Conservation (phyloP, 805 yeast genomes). For the Torulaspora indica region DNA sequence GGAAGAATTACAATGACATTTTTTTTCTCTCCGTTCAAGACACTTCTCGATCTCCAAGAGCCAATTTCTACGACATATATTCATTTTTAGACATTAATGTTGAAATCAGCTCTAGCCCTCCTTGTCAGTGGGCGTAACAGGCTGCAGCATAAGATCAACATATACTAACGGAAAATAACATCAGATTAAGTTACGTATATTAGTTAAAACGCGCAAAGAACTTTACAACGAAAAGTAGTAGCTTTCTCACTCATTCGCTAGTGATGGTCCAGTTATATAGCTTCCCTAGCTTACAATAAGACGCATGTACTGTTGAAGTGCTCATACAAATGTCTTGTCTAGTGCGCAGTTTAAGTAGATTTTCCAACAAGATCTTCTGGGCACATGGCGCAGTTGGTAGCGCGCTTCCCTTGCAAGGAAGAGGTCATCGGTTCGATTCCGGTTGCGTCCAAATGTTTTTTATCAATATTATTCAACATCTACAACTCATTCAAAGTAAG, state of each 20-base stretch:
- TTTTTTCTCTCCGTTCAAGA: constrained; percentile 1
- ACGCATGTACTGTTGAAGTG: no score
- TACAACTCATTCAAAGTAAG: neutral
- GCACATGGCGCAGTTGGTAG: constrained; percentile 55
- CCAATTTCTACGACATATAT: constrained; percentile 3
- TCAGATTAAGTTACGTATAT: constrained; percentile 1
- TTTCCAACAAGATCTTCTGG: neutral
- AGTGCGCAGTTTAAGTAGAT: no score
- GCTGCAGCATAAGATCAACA: neutral
- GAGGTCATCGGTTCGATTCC: constrained; percentile 76
- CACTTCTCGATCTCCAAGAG: neutral
- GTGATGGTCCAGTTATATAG: neutral
- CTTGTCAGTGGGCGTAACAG: no score
- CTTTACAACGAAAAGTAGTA: neutral
- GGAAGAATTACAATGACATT: neutral
- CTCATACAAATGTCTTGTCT: no score
- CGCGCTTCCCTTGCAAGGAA: constrained; percentile 75
- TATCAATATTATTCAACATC: neutral
- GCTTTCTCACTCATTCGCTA: no score
- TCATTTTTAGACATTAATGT: neutral
- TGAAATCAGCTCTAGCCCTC: neutral
- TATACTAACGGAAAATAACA: constrained; percentile 1
- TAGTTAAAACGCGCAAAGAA: constrained; percentile 3
- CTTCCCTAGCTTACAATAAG: no score
- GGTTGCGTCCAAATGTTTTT: constrained; percentile 52